These are phyloP conservation scores for Yamagishiella unicocca DNA, from an alignment of 139 green algal genomes.

Conservation along the genomic window DNA sequence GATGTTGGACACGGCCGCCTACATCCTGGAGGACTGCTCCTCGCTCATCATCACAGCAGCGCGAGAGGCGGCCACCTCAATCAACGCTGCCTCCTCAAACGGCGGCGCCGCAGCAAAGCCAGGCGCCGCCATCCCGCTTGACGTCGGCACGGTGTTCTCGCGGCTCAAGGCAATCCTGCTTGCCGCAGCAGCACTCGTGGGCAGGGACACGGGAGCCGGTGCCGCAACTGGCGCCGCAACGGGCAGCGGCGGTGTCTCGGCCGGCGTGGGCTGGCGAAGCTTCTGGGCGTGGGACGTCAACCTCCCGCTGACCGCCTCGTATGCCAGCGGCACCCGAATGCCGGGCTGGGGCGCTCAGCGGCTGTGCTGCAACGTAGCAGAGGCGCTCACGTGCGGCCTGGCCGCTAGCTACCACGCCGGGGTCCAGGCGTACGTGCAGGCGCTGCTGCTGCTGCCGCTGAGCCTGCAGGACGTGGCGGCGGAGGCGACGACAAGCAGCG, in stretches of 20 bases:
- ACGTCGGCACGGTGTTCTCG: constrained; percentile 44
- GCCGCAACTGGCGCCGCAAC: no score
- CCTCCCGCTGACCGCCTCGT: constrained; percentile 30
- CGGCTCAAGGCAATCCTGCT: constrained; percentile 49
- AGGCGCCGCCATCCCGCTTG: neutral
- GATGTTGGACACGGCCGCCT: constrained; percentile 40
- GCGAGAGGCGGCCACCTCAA: neutral
- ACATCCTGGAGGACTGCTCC: constrained; percentile 49
- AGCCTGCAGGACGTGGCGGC: neutral
- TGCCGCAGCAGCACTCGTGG: constrained; percentile 37
- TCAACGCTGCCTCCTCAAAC: neutral
- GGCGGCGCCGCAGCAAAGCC: neutral
- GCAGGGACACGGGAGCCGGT: neutral
- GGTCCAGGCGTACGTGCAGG: neutral
- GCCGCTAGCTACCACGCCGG: constrained; percentile 25
- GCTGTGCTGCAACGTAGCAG: constrained; percentile 47
- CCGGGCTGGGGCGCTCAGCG: constrained; percentile 48
- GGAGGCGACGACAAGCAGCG: neutral
- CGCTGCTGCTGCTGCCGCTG: constrained; percentile 57
- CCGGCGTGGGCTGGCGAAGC: neutral
- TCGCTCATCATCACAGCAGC: constrained; percentile 31
- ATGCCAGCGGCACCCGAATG: neutral
- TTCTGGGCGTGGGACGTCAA: constrained; percentile 53
- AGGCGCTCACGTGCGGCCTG: constrained; percentile 41
- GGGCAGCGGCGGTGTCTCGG: no score